Percentiles rank a stretch among this genome's conserved stretches.
These are phyloP conservation scores for Xanthoceras sorbifolium DNA, from an alignment of 345 rosid species.

Conservation along the genomic window DNA sequence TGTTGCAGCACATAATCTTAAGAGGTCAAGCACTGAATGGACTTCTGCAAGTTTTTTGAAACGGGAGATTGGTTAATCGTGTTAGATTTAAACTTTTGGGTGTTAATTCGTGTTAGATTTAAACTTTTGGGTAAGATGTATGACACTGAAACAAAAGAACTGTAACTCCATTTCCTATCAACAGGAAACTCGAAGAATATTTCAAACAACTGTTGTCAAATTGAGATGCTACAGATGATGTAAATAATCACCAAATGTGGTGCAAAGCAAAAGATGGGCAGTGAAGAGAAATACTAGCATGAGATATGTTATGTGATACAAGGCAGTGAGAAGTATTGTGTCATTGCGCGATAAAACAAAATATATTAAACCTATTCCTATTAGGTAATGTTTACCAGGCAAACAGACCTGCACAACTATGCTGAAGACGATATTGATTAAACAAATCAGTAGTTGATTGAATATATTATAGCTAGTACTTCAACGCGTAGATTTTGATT, in stretches of 20 bases:
- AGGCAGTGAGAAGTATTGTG: not conserved
- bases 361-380: not conserved
- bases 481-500: conserved; percentile 25
- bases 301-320: not conserved
- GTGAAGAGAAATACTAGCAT: not conserved
- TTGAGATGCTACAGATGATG: not conserved
- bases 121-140: not conserved
- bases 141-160: too few species aligned
- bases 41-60: not conserved
- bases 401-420: not conserved
- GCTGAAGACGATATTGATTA: not conserved
- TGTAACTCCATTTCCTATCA: not conserved
- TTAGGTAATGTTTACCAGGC: not conserved
- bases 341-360: not conserved
- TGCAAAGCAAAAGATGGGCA: not conserved
- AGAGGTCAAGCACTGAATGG: not conserved
- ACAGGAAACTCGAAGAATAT: not conserved
- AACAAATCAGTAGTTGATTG: not conserved
- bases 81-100: not conserved
- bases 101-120: not conserved
- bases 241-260: not conserved
- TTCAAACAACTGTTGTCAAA: not conserved
- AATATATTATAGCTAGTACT: not conserved
- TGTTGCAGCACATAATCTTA: not conserved
- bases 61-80: not conserved